Percentiles rank a stretch among this genome's conserved stretches.
Evolutionary conservation across 129 eudicot genomes (phyloP).

Genomic region (Solidago caesia): DNA sequence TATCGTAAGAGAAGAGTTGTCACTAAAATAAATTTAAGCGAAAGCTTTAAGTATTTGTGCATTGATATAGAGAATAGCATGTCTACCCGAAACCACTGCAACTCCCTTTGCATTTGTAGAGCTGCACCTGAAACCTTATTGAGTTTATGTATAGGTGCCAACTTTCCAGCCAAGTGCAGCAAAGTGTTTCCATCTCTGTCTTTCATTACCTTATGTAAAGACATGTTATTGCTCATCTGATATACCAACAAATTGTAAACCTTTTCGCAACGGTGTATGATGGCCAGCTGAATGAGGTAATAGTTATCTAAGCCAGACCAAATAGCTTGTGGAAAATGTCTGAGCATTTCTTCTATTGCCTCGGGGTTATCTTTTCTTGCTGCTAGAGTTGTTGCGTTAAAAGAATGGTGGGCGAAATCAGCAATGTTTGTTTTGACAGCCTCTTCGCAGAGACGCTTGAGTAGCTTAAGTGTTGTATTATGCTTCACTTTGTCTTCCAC

Average conservation of each 20-base stretch:
- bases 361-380: conserved; percentile 16
- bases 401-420: neutral
- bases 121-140: conserved; percentile 31
- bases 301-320: neutral
- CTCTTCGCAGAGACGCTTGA: conserved; percentile 1
- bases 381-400: conserved; percentile 6
- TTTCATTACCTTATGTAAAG: neutral
- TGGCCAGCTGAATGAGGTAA: conserved; percentile 18
- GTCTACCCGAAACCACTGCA: conserved; percentile 32
- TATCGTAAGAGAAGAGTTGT: too few relatives aligned
- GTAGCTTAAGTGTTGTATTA: neutral
- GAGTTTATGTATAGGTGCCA: conserved; percentile 28
- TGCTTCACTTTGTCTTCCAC: neutral
- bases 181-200: conserved; percentile 14
- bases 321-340: conserved; percentile 23
- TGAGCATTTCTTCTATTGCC: conserved; percentile 25
- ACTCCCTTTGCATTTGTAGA: conserved; percentile 31
- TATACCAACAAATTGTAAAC: conserved; percentile 29
- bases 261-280: conserved; percentile 26
- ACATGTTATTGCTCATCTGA: conserved; percentile 1
- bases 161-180: conserved; percentile 27
- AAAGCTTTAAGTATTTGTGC: neutral
- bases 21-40: too few relatives aligned
- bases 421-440: neutral
- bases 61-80: neutral